Percentiles rank a stretch among this genome's conserved stretches.
These are phyloP conservation scores for Lepidium sativum DNA, from an alignment of 345 rosid species.

Conservation along the genomic window DNA sequence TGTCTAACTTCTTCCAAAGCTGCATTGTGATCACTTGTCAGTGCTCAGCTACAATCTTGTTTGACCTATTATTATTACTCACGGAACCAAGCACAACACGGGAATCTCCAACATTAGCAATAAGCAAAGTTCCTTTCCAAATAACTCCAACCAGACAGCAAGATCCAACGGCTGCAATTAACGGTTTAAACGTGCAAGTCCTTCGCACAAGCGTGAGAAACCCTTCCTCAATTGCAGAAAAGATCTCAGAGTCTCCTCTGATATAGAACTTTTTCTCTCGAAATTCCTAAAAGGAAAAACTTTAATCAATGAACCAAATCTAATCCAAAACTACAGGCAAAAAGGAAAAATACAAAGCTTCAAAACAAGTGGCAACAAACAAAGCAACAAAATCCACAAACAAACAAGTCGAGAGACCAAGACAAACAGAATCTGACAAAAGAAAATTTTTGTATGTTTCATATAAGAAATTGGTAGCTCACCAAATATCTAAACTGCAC, in stretches of 20 bases:
- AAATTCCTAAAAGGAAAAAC: constrained; percentile 41
- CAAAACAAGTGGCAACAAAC: background rate
- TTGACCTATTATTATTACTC: constrained; percentile 31
- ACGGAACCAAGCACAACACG: constrained; percentile 76
- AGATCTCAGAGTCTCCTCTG: constrained; percentile 61
- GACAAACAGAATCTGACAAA: too few relatives aligned
- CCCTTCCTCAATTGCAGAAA: constrained; percentile 79
- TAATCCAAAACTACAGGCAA: background rate
- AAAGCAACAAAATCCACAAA: too few relatives aligned
- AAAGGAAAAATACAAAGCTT: constrained; percentile 4
- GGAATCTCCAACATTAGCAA: constrained; percentile 93
- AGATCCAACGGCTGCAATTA: constrained; percentile 83
- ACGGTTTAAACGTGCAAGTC: constrained; percentile 55
- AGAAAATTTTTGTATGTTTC: too few relatives aligned
- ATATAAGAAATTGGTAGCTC: background rate
- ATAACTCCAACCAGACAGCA: constrained; percentile 89
- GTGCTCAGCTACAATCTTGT: constrained; percentile 71
- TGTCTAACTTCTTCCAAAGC: constrained; percentile 81
- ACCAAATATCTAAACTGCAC: background rate
- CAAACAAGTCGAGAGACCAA: too few relatives aligned
- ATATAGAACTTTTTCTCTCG: constrained; percentile 49
- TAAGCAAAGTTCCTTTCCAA: constrained; percentile 68
- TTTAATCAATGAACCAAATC: background rate
- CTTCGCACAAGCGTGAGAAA: constrained; percentile 82
- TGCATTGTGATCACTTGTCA: constrained; percentile 84